Percentiles rank a stretch among this genome's conserved stretches.
Conservation (phyloP, 345 rosid species). For the Erucastrum elatum region DNA sequence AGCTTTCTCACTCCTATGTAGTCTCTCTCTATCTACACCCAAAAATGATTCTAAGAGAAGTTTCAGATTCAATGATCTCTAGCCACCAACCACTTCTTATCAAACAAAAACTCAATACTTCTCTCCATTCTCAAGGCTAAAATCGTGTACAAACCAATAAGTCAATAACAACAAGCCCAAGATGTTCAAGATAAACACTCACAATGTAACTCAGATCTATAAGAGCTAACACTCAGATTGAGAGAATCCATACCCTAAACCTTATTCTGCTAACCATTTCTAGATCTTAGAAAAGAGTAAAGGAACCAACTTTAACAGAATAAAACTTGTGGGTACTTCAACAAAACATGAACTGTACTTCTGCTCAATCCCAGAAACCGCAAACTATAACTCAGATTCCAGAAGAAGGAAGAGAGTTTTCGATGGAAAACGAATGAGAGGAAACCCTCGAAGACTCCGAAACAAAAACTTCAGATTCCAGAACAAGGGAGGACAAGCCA, state of each 20-base stretch:
- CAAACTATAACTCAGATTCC: constrained; percentile 1
- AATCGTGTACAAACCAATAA: not conserved
- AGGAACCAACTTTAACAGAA: constrained; percentile 27
- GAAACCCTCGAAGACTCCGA: constrained; percentile 31
- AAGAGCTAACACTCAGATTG: not conserved
- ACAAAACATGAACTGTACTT: constrained; percentile 29
- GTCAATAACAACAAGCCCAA: not conserved
- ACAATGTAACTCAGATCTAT: constrained; percentile 35
- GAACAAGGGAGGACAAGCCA: not conserved
- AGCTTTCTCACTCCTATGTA: not conserved
- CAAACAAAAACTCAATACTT: not conserved
- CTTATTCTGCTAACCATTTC: constrained; percentile 13
- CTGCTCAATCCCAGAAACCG: constrained; percentile 39
- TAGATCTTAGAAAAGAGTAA: constrained; percentile 8
- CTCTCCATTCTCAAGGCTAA: not conserved
- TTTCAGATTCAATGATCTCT: not conserved
- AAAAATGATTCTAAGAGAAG: not conserved
- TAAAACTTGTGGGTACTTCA: constrained; percentile 7
- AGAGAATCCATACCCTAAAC: not conserved
- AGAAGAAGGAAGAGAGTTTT: not conserved
- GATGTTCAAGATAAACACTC: not conserved
- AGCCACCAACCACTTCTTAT: constrained; percentile 5
- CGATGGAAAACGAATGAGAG: constrained; percentile 26
- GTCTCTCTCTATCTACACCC: not conserved
- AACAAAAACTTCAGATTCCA: constrained; percentile 11